Base-by-base conservation (phyloP, 2,329 filamentous ascomycete genomes). In the Colletotrichum costaricense region DNA sequence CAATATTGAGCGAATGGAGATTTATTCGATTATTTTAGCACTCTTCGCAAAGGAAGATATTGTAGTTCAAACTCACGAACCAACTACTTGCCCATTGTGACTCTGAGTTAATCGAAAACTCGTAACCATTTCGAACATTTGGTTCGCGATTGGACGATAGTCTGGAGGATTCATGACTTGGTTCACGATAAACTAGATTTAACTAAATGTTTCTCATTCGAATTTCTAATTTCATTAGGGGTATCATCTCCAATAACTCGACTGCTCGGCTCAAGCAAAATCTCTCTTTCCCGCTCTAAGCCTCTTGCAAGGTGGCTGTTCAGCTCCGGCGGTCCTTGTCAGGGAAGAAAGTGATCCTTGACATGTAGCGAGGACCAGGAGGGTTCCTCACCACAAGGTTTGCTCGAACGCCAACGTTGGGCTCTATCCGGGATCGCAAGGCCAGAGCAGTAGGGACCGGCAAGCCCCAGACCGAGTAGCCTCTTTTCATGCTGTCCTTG, bases 401-500 rank as follows among this genome's bases (percentile, higher is more conserved):
- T 4, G 3, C 28, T 3, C 49, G 38, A 2, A 73, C 33, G 9
- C 69, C 64, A 14, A 74, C 73, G 35, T 35, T 42, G 11, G 42
- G 64, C 49, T 74, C 69, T 26, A 62, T 14, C 59, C 38, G 46
- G 12, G 14, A 26, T 33, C 73, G 56, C 42, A 74, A 28, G 4
- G 65, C 56, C 26, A 69, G 57, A 22, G 66, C 60, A 16, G 57
- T 54, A 4, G 30, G 33, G 5, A 24, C 58, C 16, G 64, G 30
- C 5, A 74, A n/a, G 12, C 64, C 69, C 60, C 65, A 73, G 26
- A 58, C 33, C 28, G 73, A 73, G 72, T 86, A 86, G 4, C 81
- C 81, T 55, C 77, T 80, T 5, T 70, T 60, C 68, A 81, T 76
- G 65, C 84, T 85, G 5, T 75, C 76, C 3, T 70, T 72, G 0